Conservation (phyloP, 2,329 filamentous ascomycete genomes). For the Leptographium wingfieldii region DNA sequence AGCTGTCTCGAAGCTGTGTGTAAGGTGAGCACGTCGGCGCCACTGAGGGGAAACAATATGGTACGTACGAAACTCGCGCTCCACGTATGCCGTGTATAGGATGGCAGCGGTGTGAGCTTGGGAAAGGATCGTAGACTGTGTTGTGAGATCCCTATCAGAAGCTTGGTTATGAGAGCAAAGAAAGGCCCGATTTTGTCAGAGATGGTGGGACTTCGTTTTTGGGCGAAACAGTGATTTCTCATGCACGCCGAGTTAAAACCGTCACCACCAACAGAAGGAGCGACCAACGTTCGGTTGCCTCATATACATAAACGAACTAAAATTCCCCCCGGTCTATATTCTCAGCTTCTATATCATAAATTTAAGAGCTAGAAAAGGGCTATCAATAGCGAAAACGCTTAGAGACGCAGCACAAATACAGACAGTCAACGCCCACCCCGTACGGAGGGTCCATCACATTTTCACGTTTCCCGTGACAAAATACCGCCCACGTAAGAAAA, state of each 20-base stretch:
- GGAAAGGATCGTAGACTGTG: too few species aligned
- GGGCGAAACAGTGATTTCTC: background rate
- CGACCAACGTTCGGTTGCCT: background rate
- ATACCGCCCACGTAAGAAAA: background rate
- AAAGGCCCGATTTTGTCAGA: background rate
- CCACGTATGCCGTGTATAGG: conserved; percentile 37
- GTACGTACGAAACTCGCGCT: conserved; percentile 24
- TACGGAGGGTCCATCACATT: background rate
- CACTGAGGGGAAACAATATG: background rate
- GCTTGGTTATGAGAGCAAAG: background rate
- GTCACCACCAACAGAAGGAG: background rate
- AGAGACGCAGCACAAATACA: background rate
- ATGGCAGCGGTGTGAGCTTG: conserved; percentile 15
- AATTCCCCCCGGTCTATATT: background rate
- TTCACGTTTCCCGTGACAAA: background rate
- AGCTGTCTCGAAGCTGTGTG: conserved; percentile 26
- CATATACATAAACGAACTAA: background rate
- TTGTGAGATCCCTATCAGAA: too few species aligned
- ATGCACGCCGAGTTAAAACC: background rate
- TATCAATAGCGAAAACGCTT: background rate
- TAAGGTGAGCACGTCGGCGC: background rate
- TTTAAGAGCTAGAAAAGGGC: too few species aligned
- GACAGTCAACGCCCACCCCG: background rate
- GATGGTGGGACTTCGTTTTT: background rate
- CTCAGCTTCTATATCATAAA: background rate